Percentiles rank a stretch among this genome's conserved stretches.
Conservation (phyloP, 2,329 filamentous ascomycete species). For the Amylocarpus encephaloides region DNA sequence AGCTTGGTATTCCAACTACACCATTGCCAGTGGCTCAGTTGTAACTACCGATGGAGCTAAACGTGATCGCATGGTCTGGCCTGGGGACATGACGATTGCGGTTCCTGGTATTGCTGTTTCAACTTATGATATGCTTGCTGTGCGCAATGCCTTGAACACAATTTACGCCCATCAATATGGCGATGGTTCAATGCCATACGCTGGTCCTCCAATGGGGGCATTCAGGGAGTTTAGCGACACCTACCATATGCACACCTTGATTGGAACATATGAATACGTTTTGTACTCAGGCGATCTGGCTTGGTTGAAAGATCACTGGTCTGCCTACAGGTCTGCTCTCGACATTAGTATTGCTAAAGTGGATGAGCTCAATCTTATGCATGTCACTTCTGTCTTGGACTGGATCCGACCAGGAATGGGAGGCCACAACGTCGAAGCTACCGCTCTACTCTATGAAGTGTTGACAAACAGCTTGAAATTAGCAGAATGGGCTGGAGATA, state of each 20-base stretch:
- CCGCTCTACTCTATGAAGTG: conserved; percentile 27
- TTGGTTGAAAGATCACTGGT: conserved; percentile 44
- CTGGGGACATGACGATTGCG: conserved; percentile 55
- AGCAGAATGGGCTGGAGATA: conserved; percentile 35
- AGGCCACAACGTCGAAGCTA: conserved; percentile 29
- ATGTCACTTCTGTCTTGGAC: conserved; percentile 22
- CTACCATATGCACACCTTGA: conserved; percentile 53
- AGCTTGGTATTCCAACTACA: conserved; percentile 32
- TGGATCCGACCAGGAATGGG: conserved; percentile 30
- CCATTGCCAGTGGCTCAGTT: conserved; percentile 28
- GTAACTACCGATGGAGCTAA: conserved; percentile 48
- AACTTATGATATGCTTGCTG: conserved; percentile 43
- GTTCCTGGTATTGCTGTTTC: conserved; percentile 48
- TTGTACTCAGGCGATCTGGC: conserved; percentile 49
- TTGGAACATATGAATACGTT: conserved; percentile 53
- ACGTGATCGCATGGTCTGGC: conserved; percentile 54
- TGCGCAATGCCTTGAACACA: conserved; percentile 44
- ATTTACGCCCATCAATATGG: conserved; percentile 38
- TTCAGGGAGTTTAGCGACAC: conserved; percentile 42
- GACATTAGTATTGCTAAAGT: conserved; percentile 38
- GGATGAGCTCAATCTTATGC: conserved; percentile 34
- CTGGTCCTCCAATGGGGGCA: conserved; percentile 42
- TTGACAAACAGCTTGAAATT: conserved; percentile 37
- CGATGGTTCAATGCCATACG: conserved; percentile 44
- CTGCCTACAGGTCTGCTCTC: conserved; percentile 43